Evolutionary conservation across 495 filamentous ascomycete species (phyloP).

Genomic region (Sordaria brevicollis): DNA sequence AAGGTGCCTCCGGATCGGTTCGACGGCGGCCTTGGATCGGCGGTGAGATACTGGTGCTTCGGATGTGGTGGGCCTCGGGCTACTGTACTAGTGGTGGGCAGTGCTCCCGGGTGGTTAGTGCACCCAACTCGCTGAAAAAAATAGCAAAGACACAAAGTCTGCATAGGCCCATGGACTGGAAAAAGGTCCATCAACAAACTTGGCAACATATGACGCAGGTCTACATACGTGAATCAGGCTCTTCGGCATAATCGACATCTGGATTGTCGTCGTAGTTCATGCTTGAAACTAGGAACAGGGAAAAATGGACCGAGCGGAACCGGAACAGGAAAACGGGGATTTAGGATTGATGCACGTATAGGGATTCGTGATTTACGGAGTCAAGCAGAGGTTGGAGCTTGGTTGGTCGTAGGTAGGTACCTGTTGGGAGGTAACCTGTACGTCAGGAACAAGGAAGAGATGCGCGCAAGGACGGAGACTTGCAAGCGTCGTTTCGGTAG

Average conservation of each 20-base stretch:
- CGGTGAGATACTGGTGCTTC: constrained; percentile 3
- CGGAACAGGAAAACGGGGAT: not conserved
- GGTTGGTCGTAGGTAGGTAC: too few species aligned
- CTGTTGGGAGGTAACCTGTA: not conserved
- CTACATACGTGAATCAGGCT: not conserved
- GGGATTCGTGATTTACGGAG: not conserved
- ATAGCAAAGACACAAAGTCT: not conserved
- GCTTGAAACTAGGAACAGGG: not conserved
- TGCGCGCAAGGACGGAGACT: not conserved
- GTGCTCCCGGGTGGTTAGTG: not conserved
- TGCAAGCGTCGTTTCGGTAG: not conserved
- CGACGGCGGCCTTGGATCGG: constrained; percentile 6
- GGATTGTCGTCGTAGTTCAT: not conserved
- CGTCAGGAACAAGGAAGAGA: not conserved
- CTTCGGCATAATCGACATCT: not conserved
- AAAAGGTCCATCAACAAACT: not conserved
- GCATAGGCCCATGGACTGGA: too few species aligned
- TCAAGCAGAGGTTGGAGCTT: too few species aligned
- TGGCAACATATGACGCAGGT: not conserved
- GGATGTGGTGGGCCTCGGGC: not conserved
- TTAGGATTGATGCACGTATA: not conserved
- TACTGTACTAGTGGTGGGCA: not conserved
- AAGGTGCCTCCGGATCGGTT: constrained; percentile 1
- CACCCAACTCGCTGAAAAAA: not conserved
- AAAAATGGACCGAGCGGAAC: not conserved